Base-by-base conservation (phyloP, 129 eudicot species). In the Erigeron canadensis region DNA sequence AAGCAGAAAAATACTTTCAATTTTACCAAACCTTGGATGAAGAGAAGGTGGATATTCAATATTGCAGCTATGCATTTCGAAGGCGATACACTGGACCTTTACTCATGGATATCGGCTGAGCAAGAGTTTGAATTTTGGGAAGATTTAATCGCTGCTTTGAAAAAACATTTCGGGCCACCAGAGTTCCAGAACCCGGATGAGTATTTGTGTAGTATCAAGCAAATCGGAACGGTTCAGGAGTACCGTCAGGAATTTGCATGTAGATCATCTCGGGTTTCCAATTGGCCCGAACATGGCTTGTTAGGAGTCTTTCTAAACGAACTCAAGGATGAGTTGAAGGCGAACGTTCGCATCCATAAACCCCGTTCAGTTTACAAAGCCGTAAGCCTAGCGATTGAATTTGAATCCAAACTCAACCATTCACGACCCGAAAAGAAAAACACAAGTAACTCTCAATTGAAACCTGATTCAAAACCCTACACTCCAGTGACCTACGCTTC, bases 141-240 rank as follows among this genome's bases (percentile, higher is more conserved):
- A 4, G 12, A 55, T 1, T 1, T 55, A 6, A 6, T 3, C 4
- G 2, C 0, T 0, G 41, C 64, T 0, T 10, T 58, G 11, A 15
- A 22, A 10, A 58, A 28, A 23, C 10, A 58, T 23, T 58, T 58
- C 23, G 64, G 64, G 0, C 64, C 41, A 0, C 7, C 42, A 0
- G 64, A 58, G 7, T 58, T 58, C 4, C 64, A 22, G n/a, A 58
- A 58, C 41, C 64, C 64, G 6, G 64, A 23, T 11, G 64, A 58
- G 11, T 23, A 5, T 7, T 4, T 58, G 17, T 58, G 64, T 23
- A 28, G 64, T 2, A 4, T 22, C 8, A 58, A 23, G 4, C 64
- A 58, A 22, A 23, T 41, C 2, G 42, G 64, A 2, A 22, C 2
- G 0, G 64, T 57, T 0, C 13, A 57, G 5, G 38, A 57, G 13